Evolutionary conservation across 129 eudicot genomes (phyloP).

Genomic region (Chrysanthemum seticuspe): DNA sequence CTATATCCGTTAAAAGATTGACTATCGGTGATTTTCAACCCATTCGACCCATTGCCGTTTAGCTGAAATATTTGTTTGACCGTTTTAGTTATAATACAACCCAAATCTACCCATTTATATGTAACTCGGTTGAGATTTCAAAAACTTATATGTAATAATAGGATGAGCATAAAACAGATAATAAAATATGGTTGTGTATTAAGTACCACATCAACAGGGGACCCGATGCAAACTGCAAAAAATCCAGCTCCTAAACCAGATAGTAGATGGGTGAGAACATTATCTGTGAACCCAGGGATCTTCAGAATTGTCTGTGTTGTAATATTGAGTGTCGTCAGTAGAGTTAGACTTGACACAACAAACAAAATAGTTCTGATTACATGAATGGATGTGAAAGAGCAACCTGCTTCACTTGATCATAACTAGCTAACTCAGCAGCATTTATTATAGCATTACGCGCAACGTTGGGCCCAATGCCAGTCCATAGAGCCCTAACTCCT

Average conservation of each 20-base stretch:
- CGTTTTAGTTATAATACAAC: no score
- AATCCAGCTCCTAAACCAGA: conserved; percentile 96
- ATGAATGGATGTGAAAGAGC: background rate
- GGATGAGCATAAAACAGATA: background rate
- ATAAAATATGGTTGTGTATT: conserved; percentile 10
- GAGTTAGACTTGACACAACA: background rate
- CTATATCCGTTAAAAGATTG: no score
- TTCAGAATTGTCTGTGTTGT: conserved; percentile 73
- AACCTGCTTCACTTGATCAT: conserved; percentile 96
- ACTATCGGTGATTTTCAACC: no score
- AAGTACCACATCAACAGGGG: conserved; percentile 94
- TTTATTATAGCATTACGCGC: conserved; percentile 91
- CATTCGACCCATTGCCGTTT: no score
- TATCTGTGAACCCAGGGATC: conserved; percentile 88
- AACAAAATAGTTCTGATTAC: background rate
- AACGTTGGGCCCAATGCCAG: conserved; percentile 89
- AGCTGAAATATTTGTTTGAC: no score
- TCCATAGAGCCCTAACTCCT: conserved; percentile 83
- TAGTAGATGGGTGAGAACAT: conserved; percentile 75
- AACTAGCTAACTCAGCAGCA: conserved; percentile 97
- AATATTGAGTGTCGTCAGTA: conserved; percentile 12
- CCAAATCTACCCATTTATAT: no score
- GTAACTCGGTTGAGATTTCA: no score
- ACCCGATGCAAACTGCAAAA: conserved; percentile 96
- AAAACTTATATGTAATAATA: background rate